These are phyloP conservation scores for Penicillium macrosclerotiorum DNA, from an alignment of 495 filamentous ascomycete genomes.

Conservation along the genomic window DNA sequence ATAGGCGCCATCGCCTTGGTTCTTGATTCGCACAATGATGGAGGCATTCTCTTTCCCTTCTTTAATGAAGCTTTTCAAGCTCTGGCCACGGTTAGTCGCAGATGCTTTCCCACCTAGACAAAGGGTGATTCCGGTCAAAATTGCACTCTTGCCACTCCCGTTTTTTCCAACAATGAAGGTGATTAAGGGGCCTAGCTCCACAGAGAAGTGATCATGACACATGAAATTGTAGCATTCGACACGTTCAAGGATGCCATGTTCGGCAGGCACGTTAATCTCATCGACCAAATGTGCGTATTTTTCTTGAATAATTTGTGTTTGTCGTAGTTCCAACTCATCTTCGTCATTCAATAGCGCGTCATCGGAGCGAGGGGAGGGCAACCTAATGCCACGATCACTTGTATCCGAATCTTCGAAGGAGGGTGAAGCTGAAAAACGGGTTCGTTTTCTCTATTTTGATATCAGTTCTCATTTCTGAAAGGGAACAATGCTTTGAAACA, in stretches of 20 bases:
- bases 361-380: conserved; percentile 31
- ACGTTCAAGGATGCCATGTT: conserved; percentile 80
- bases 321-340: conserved; percentile 57
- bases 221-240: conserved; percentile 91
- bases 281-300: conserved; percentile 50
- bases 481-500: neutral
- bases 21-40: conserved; percentile 83
- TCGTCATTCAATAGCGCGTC: conserved; percentile 41
- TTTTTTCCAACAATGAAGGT: conserved; percentile 99
- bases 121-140: conserved; percentile 90
- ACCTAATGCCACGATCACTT: conserved; percentile 24
- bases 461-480: conserved; percentile 12
- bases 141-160: conserved; percentile 97
- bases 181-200: conserved; percentile 84
- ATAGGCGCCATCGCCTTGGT: conserved; percentile 79
- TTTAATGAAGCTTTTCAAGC: conserved; percentile 88
- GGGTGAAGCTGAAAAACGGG: conserved; percentile 28
- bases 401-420: conserved; percentile 21
- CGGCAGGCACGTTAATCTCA: conserved; percentile 70
- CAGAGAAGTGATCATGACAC: conserved; percentile 80
- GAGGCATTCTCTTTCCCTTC: conserved; percentile 69
- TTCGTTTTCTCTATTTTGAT: conserved; percentile 36
- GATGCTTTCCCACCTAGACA: conserved; percentile 94
- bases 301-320: conserved; percentile 67
- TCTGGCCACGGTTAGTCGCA: conserved; percentile 91